Conservation (phyloP, 805 yeast genomes). For the Candida coleopterorum region DNA sequence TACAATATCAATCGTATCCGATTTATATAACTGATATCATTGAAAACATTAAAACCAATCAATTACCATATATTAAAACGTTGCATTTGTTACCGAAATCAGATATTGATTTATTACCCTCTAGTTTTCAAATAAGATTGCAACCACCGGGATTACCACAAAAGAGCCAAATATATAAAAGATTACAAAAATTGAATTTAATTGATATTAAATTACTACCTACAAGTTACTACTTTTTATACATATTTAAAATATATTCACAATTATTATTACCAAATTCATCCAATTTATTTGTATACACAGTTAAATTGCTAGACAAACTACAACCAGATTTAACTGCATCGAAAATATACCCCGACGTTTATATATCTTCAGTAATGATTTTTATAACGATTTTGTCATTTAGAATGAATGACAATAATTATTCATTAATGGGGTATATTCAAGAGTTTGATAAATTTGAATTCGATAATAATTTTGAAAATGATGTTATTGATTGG, state of each 20-base stretch:
- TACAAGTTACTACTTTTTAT: constrained; percentile 28
- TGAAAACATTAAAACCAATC: constrained; percentile 34
- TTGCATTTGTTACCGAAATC: constrained; percentile 34
- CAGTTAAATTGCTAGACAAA: constrained; percentile 19
- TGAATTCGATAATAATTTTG: constrained; percentile 16
- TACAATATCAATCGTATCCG: constrained; percentile 43
- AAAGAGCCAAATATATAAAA: constrained; percentile 28
- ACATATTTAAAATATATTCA: constrained; percentile 35
- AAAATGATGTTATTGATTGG: constrained; percentile 38
- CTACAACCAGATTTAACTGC: constrained; percentile 10
- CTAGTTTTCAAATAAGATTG: constrained; percentile 28
- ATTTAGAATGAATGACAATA: constrained; percentile 13
- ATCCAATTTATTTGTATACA: constrained; percentile 38
- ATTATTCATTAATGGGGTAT: constrained; percentile 16
- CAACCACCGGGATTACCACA: constrained; percentile 39
- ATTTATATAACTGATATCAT: constrained; percentile 47
- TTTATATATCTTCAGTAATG: constrained; percentile 28
- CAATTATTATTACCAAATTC: constrained; percentile 46
- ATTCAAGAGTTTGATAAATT: constrained; percentile 11
- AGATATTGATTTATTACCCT: constrained; percentile 34
- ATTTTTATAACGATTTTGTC: constrained; percentile 28
- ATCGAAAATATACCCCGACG: constrained; percentile 26
- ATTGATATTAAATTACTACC: constrained; percentile 9
- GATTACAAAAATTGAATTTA: constrained; percentile 10
- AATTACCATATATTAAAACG: constrained; percentile 47